phyloP scores from a whole-genome alignment of 371 early-diverging fungal genomes.

The Lichtheimia corymbifera region DNA sequence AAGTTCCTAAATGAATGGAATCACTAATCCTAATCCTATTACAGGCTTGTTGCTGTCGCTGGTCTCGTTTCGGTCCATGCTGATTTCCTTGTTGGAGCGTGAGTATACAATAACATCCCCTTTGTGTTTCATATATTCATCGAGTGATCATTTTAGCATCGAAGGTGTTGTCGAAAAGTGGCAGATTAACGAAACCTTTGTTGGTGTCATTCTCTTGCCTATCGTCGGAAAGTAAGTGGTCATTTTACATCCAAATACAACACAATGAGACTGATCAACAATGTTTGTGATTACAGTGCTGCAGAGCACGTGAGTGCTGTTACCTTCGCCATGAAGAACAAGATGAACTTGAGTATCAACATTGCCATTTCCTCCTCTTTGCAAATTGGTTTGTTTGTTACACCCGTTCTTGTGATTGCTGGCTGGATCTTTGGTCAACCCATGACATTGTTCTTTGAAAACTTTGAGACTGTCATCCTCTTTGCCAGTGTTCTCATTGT shows the following conservation, averaged over 20 bases:
- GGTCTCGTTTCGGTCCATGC: conserved; percentile 75
- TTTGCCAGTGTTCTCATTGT: conserved; percentile 87
- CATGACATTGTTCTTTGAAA: conserved; percentile 81
- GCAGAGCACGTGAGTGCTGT: conserved; percentile 81
- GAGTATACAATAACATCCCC: conserved; percentile 9
- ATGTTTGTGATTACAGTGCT: conserved; percentile 25
- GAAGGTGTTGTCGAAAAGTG: conserved; percentile 71
- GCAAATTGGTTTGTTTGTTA: conserved; percentile 89
- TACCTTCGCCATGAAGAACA: conserved; percentile 83
- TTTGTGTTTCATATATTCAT: not conserved
- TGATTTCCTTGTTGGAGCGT: conserved; percentile 77
- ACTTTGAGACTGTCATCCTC: conserved; percentile 81
- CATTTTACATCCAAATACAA: conserved; percentile 12
- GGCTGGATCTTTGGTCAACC: conserved; percentile 85
- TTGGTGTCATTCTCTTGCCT: conserved; percentile 86
- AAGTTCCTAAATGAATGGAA: not conserved
- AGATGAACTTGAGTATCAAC: conserved; percentile 88
- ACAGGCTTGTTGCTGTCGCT: conserved; percentile 53
- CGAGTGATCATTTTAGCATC: conserved; percentile 47
- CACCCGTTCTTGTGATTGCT: conserved; percentile 81
- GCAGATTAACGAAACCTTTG: conserved; percentile 77
- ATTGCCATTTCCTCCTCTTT: conserved; percentile 88
- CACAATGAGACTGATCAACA: not conserved
- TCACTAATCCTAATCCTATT: conserved; percentile 1
- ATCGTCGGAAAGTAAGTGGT: conserved; percentile 71